phyloP scores from a whole-genome alignment of 257 asterid species.

The Echites panduratus region DNA sequence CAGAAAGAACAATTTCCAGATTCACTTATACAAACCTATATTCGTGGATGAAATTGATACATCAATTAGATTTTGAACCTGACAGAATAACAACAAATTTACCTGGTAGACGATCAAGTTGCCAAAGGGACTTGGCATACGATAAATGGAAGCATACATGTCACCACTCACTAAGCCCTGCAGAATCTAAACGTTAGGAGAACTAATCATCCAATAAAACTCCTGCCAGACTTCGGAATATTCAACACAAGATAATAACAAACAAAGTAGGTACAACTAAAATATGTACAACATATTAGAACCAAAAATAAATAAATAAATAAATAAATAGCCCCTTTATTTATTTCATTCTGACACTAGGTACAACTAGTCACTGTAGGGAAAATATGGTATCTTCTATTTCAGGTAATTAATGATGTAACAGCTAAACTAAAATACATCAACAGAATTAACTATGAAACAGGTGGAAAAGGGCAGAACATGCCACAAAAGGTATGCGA shows the following conservation, averaged over 20 bases:
- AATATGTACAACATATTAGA: not conserved
- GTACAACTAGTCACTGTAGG: not conserved
- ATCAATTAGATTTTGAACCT: too few relatives aligned
- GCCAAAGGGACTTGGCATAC: too few relatives aligned
- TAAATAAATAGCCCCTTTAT: too few relatives aligned
- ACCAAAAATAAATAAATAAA: not conserved
- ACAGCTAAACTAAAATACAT: constrained; percentile 7
- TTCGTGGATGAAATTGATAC: too few relatives aligned
- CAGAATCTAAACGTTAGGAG: not conserved
- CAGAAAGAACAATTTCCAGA: not conserved
- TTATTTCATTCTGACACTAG: constrained; percentile 8
- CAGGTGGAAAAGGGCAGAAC: not conserved
- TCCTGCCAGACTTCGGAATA: not conserved
- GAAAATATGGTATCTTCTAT: constrained; percentile 1
- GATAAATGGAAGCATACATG: too few relatives aligned
- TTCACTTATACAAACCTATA: not conserved
- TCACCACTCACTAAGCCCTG: not conserved
- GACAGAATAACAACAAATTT: not conserved
- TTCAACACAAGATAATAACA: not conserved
- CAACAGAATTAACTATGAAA: constrained; percentile 1
- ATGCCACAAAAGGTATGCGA: not conserved
- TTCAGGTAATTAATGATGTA: not conserved
- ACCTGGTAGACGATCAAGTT: not conserved
- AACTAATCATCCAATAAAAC: not conserved
- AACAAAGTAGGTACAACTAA: not conserved